Evolutionary conservation across 306 rosid genomes (phyloP), one percentile per base, ranked within the genome.

Genomic region (Luffa acutangula): DNA sequence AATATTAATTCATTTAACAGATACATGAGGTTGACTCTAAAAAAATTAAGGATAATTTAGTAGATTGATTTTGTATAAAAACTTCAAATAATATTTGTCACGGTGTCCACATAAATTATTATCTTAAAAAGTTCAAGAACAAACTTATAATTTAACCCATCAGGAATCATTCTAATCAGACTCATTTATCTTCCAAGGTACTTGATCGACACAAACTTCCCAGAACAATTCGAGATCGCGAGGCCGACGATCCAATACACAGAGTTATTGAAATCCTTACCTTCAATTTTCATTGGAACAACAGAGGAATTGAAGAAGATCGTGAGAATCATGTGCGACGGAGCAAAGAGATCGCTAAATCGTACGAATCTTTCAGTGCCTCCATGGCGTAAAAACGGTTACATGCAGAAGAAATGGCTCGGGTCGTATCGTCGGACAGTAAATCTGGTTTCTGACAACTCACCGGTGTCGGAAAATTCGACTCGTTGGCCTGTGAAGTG

Each of bases 401-500:
- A 92, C 81, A 87, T 92, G 95, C 90, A 87, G 72, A 91, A 87
- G 21, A 94, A 92, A 63, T 94, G 96, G 96, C 88, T 92, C 48
- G 95, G 85, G 9, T 77, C 97, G 2, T 87, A 94, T 75, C 76
- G 81, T 6, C 85, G 93, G 46, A 92, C 91, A 0, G 37, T 69
- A n/a, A 92, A 86, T 80, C 86, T 76, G 67, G 78, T 84, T 58
- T 86, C 78, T 0, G 92, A 88, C 10, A 81, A 46, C 0, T n/a
- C 86, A 17, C 77, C 59, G 15, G 67, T 81, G 0, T 34, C 41
- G 4, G 58, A 21, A 2, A 80, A 71, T 13, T 0, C 80, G 0
- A 51, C 75, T 0, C 45, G 36, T 2, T 42, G 78, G 2, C 79
- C 77, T 0, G 81, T 77, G 0, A 83, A 81, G 57, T 89, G 96